Percentiles rank a stretch among this genome's conserved stretches.
Evolutionary conservation across 768 basidiomycete species (phyloP).

Genomic region (Clitopilus passeckerianus): DNA sequence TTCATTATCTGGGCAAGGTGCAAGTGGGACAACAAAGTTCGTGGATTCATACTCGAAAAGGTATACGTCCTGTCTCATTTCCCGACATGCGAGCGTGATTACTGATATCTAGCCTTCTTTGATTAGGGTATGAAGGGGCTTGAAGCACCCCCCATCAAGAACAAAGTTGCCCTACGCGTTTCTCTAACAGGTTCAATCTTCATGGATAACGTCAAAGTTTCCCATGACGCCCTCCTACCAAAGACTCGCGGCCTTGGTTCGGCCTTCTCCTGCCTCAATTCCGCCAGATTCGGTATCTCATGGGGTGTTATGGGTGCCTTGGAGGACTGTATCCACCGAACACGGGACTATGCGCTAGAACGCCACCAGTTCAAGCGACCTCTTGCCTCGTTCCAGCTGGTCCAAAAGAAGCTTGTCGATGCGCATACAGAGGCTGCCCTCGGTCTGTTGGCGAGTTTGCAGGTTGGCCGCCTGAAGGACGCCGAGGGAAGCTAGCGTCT

Average conservation of each 20-base stretch:
- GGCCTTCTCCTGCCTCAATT: constrained; percentile 92
- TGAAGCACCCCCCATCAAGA: constrained; percentile 82
- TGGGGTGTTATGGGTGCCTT: constrained; percentile 97
- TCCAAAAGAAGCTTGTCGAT: constrained; percentile 96
- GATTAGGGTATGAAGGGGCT: constrained; percentile 75
- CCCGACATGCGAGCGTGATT: not conserved
- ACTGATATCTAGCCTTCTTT: not conserved
- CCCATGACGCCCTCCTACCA: constrained; percentile 71
- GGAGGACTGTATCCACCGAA: constrained; percentile 80
- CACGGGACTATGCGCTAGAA: constrained; percentile 83
- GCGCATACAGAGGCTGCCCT: constrained; percentile 84
- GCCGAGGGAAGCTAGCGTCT: constrained; percentile 54
- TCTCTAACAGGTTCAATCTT: constrained; percentile 85
- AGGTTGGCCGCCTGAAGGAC: constrained; percentile 88
- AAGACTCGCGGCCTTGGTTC: constrained; percentile 73
- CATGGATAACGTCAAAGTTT: constrained; percentile 85
- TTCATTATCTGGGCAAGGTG: constrained; percentile 94
- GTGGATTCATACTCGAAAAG: constrained; percentile 91
- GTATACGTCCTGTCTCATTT: constrained; percentile 26
- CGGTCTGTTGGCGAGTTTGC: constrained; percentile 70
- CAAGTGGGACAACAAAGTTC: constrained; percentile 88
- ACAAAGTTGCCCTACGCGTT: constrained; percentile 87
- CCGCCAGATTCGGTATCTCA: constrained; percentile 82
- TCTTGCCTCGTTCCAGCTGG: constrained; percentile 92
- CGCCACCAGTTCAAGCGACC: constrained; percentile 88